Percentiles rank a stretch among this genome's conserved stretches.
Evolutionary conservation across 805 yeast species (phyloP).

Genomic region (Metschnikowia cerradonensis): DNA sequence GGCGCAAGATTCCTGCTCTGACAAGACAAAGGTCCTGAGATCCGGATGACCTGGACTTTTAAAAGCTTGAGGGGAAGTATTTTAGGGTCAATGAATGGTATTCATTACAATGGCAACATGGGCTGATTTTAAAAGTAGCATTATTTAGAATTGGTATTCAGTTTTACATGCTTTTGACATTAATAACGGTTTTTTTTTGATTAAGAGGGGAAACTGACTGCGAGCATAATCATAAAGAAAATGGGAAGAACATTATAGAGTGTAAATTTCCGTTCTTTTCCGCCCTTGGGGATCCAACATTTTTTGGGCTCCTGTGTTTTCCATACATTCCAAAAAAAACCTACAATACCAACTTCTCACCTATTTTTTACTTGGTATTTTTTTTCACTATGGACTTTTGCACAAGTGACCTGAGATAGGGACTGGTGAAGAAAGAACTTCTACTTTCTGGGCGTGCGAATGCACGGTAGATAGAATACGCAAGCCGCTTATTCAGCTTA

Average conservation of each 20-base stretch:
- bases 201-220: no score
- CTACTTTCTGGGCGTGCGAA: background rate
- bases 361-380: no score
- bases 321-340: no score
- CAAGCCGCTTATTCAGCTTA: background rate
- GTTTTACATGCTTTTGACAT: background rate
- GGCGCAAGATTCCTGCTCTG: conserved; percentile 1
- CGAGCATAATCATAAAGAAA: no score
- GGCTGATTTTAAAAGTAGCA: background rate
- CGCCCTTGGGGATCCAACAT: no score
- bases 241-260: no score
- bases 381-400: background rate
- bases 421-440: no score
- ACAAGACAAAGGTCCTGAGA: background rate
- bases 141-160: background rate
- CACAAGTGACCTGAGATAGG: background rate
- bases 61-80: background rate
- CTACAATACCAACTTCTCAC: no score
- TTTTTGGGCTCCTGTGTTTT: no score
- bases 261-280: no score
- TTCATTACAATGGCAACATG: background rate
- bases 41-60: background rate
- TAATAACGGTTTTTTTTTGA: background rate
- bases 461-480: background rate
- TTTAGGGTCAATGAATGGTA: no score